Base-by-base conservation (phyloP, 2,329 filamentous ascomycete species). In the Sporothrix schenckii region DNA sequence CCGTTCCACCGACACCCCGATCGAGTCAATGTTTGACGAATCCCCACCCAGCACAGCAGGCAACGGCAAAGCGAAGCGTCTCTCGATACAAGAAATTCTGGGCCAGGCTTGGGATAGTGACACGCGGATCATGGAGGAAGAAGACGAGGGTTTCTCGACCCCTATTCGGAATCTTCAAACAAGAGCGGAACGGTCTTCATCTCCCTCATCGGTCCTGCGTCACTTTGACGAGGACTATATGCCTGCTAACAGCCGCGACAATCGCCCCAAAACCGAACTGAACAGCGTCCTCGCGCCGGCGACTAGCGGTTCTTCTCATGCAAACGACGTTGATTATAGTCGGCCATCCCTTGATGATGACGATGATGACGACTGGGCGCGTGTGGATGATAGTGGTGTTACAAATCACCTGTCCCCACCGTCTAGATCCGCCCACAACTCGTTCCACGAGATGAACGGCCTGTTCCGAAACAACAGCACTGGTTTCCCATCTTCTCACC, bases 11-110 rank as follows among this genome's bases (percentile, higher is more conserved):
- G 88, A 92, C 77, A 91, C 90, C 39, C 90, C 91, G 19, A 82
- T 93, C 66, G 91, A 93, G 76, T 92, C 88, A 30, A 91, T 93
- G 83, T 94, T 93, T 78, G 91, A 94, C 79, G 91, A 94, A 75
- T 92, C 91, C 16, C 90, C 89, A 49, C 86, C 88, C 9, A 86
- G 85, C 76, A 85, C 86, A 0, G 83, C 84, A 21, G 82, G 83
- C 69, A 85, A 85, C 74, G 76, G 74, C 74, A 87, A 83, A 76
- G 80, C 83, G 2, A 88, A 87, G 75, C 81, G 86, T 34, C 76
- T 87, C 13, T 88, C 86, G 0, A 86, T 88, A 50, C 86, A 88
- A 63, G 86, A 88, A 73, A 87, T 88, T 21, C 76, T 88, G 21
- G 86, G 84, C 9, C 81, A 81, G 16, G 81, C 85, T 10, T 87